Evolutionary conservation across 768 basidiomycete genomes (phyloP).

Genomic region (Serendipita sp.): DNA sequence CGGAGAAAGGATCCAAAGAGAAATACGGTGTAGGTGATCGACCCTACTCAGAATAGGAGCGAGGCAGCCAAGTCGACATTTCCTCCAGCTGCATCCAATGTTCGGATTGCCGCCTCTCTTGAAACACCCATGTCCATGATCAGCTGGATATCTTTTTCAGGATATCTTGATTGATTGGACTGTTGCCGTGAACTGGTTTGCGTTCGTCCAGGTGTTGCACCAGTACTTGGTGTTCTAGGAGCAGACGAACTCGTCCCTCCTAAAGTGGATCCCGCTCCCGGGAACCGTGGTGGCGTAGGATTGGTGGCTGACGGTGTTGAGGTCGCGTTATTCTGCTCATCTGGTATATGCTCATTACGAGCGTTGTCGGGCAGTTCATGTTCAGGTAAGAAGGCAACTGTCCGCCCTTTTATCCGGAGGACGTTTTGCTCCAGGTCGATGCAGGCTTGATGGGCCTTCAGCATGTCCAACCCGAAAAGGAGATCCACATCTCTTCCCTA

Average conservation of each 20-base stretch:
- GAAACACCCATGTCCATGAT: slow-evolving; percentile 66
- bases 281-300: slow-evolving; percentile 30
- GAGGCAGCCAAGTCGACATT: slow-evolving; percentile 83
- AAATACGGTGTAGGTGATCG: neutral
- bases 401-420: slow-evolving; percentile 80
- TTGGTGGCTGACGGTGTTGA: slow-evolving; percentile 11
- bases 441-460: slow-evolving; percentile 90
- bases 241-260: slow-evolving; percentile 21
- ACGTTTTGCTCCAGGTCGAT: slow-evolving; percentile 86
- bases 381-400: slow-evolving; percentile 79
- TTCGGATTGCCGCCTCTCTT: slow-evolving; percentile 59
- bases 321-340: slow-evolving; percentile 19
- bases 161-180: slow-evolving; percentile 19
- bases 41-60: slow-evolving; percentile 43
- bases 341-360: slow-evolving; percentile 19
- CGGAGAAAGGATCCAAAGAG: neutral
- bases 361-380: slow-evolving; percentile 86
- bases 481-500: slow-evolving; percentile 87
- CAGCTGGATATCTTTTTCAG: slow-evolving; percentile 47
- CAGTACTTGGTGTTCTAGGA: slow-evolving; percentile 14
- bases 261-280: slow-evolving; percentile 51
- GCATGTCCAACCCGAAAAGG: slow-evolving; percentile 98
- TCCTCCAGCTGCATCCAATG: slow-evolving; percentile 65
- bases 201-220: neutral
- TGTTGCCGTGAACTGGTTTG: slow-evolving; percentile 10